Evolutionary conservation across 768 basidiomycete genomes (phyloP).

Genomic region (Panellus pusillus): DNA sequence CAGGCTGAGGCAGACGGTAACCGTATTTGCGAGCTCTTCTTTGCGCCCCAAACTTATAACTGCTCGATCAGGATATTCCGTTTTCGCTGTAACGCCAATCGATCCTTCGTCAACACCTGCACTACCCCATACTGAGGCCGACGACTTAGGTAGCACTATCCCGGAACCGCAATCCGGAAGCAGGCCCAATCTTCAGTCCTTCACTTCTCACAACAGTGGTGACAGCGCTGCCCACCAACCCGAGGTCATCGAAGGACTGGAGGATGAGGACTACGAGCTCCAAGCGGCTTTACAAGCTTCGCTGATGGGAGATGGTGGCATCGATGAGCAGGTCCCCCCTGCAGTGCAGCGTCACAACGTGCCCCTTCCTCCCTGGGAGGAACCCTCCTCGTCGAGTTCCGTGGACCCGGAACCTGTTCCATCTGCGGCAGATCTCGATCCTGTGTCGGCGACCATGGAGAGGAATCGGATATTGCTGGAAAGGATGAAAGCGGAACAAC

Average conservation of each 20-base stretch:
- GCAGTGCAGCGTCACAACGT: conserved; percentile 29
- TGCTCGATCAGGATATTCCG: conserved; percentile 63
- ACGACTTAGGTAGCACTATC: conserved; percentile 65
- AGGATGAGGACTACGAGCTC: conserved; percentile 85
- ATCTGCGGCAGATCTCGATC: conserved; percentile 42
- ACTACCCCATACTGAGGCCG: conserved; percentile 67
- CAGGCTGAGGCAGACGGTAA: conserved; percentile 85
- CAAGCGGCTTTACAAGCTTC: conserved; percentile 89
- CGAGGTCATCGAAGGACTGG: conserved; percentile 43
- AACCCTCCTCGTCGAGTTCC: conserved; percentile 15
- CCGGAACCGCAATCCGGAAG: conserved; percentile 48
- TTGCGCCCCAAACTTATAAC: too few relatives aligned
- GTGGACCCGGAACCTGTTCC: conserved; percentile 17
- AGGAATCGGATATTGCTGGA: conserved; percentile 60
- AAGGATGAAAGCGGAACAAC: conserved; percentile 66
- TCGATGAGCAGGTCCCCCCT: conserved; percentile 23
- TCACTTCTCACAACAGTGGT: conserved; percentile 6
- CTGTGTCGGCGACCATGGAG: conserved; percentile 66
- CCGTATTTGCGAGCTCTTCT: conserved; percentile 8
- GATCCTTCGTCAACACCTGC: conserved; percentile 54
- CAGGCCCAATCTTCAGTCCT: conserved; percentile 11
- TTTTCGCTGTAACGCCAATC: conserved; percentile 70
- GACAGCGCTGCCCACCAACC: neutral
- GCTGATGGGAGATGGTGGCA: conserved; percentile 35
- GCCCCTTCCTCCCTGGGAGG: conserved; percentile 24